Base-by-base conservation (phyloP, 768 basidiomycete genomes). In the Tephrocybe sp. region DNA sequence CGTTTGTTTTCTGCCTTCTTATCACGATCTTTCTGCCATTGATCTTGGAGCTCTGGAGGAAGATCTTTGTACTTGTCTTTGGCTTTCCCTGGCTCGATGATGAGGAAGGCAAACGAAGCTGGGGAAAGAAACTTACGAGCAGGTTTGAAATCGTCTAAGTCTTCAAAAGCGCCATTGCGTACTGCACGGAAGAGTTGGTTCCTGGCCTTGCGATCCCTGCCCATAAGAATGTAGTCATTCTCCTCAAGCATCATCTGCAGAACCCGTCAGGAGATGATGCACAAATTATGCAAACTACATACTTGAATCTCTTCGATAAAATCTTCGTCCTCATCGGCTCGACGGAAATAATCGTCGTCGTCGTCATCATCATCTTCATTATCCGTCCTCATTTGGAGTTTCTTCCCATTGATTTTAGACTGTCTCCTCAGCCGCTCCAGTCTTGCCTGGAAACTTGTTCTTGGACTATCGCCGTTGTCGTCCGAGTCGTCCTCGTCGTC, bases 1-100 rank as follows among this genome's bases (percentile, higher is more conserved):
- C 71, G 76, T 63, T 92, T 96, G 60, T 72, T 64, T 49, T 84
- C 83, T 0, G 91, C 91, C 63, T 97, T 98, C 71, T 84, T 87
- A 44, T 73, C 69, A 1, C 92, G 89, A 61, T 98, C 95, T 39
- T 78, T 78, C 37, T 82, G 79, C 92, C 92, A 97, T 51, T 83
- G 84, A 0, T 69, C 78, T 44, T 72, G 75, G 7, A 97, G 74
- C 5, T 83, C 76, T 1, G 69, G 58, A 0, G 89, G 80, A 9
- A 88, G 57, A 38, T 71, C 68, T 52, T 72, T 77, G 49, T 73
- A 63, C 56, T 75, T 78, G 59, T 84, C 82, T 58, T 80, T 83
- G 25, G 69, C 68, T 51, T 74, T 77, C 61, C 60, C 70, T 72
- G 54, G 15, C 25, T 21, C 9, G 11, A 38, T 12, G 48, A 25